These are phyloP conservation scores for Wakefieldia striispora DNA, from an alignment of 768 basidiomycete species.

Conservation along the genomic window DNA sequence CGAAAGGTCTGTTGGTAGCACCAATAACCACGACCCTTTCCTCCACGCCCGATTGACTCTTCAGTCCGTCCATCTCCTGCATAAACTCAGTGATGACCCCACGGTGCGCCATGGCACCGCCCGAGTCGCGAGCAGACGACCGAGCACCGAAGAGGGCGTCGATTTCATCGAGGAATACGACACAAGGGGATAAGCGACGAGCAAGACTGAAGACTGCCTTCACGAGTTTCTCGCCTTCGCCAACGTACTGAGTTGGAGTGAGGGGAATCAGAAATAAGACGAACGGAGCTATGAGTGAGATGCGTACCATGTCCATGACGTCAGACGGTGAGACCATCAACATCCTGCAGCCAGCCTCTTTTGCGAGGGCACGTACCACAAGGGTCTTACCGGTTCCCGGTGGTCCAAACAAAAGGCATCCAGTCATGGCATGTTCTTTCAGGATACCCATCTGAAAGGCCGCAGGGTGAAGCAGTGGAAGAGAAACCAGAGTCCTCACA, in stretches of 20 bases:
- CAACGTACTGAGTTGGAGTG: slow-evolving; percentile 60
- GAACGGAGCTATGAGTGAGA: not conserved
- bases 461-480: slow-evolving; percentile 82
- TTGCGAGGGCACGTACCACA: slow-evolving; percentile 85
- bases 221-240: slow-evolving; percentile 88
- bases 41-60: slow-evolving; percentile 52
- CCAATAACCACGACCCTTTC: slow-evolving; percentile 89
- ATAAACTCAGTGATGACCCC: slow-evolving; percentile 91
- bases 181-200: slow-evolving; percentile 81
- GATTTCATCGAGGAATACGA: slow-evolving; percentile 93
- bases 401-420: slow-evolving; percentile 89
- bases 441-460: slow-evolving; percentile 89
- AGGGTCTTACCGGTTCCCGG: slow-evolving; percentile 93
- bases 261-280: slow-evolving; percentile 1
- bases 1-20: slow-evolving; percentile 90
- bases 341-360: slow-evolving; percentile 94
- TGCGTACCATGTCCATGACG: slow-evolving; percentile 89
- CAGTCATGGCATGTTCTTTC: slow-evolving; percentile 88
- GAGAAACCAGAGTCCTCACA: slow-evolving; percentile 85
- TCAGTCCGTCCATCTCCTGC: slow-evolving; percentile 96
- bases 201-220: slow-evolving; percentile 87
- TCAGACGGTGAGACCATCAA: slow-evolving; percentile 87
- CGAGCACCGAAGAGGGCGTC: slow-evolving; percentile 91
- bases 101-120: slow-evolving; percentile 79
- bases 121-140: slow-evolving; percentile 69